These are phyloP conservation scores for Hypoxylon lienhwacheense DNA, from an alignment of 495 filamentous ascomycete genomes.

Conservation along the genomic window DNA sequence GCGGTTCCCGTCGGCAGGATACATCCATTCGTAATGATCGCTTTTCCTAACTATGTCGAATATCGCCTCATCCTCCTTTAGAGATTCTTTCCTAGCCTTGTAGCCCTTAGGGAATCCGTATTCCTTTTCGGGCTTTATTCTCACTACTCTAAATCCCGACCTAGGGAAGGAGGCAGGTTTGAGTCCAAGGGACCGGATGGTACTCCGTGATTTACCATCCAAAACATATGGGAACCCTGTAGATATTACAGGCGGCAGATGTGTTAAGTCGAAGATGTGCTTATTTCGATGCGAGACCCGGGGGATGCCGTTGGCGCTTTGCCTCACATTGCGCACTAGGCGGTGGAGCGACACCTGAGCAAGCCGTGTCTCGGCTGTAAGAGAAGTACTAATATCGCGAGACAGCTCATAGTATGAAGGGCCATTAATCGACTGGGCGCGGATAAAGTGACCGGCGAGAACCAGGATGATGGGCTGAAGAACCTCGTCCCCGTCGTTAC, in stretches of 20 bases:
- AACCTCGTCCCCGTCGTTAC: conserved; percentile 32
- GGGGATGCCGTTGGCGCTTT: conserved; percentile 26
- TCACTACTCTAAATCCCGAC: conserved; percentile 28
- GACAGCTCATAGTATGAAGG: conserved; percentile 39
- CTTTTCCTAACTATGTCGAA: conserved; percentile 28
- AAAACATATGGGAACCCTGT: conserved; percentile 25
- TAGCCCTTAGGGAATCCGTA: conserved; percentile 24
- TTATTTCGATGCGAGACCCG: conserved; percentile 18
- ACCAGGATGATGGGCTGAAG: conserved; percentile 36
- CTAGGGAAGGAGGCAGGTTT: conserved; percentile 30
- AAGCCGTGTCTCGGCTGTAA: conserved; percentile 23
- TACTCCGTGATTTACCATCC: conserved; percentile 20
- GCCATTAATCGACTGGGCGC: conserved; percentile 26
- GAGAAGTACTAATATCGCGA: conserved; percentile 15
- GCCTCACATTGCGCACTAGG: conserved; percentile 34
- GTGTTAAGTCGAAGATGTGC: conserved; percentile 36
- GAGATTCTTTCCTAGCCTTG: conserved; percentile 15
- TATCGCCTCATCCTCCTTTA: conserved; percentile 20
- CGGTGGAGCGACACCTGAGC: conserved; percentile 38
- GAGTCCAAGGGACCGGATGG: conserved; percentile 30
- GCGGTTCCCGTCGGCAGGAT: conserved; percentile 17
- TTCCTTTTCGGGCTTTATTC: conserved; percentile 25
- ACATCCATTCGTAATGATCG: conserved; percentile 35
- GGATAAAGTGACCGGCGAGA: conserved; percentile 36
- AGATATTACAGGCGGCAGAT: conserved; percentile 21